Percentiles rank a stretch among this genome's conserved stretches.
phyloP scores from a whole-genome alignment of 2,329 filamentous ascomycete genomes.

The Diaporthe capsici region DNA sequence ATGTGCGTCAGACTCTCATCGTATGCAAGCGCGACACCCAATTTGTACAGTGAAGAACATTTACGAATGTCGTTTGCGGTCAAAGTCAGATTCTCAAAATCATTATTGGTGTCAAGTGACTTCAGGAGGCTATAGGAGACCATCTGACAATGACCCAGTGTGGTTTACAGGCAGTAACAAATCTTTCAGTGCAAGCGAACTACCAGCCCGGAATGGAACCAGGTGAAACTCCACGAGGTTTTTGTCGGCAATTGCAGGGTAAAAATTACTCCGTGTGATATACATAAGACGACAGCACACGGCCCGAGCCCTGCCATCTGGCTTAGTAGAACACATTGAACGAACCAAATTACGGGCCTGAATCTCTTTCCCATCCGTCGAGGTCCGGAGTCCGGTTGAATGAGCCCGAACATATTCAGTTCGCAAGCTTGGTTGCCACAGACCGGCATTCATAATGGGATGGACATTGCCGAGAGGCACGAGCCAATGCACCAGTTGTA shows the following conservation, averaged over 20 bases:
- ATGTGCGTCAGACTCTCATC: not conserved
- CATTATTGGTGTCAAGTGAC: not conserved
- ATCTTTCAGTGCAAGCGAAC: not conserved
- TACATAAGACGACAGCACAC: not conserved
- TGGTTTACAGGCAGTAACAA: not conserved
- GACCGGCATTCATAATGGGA: not conserved
- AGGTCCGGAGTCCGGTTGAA: not conserved
- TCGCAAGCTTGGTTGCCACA: not conserved
- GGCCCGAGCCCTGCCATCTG: not conserved
- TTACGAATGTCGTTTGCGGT: not conserved
- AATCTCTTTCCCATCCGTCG: not conserved
- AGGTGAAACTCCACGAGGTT: not conserved
- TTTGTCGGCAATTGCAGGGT: not conserved
- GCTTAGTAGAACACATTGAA: not conserved
- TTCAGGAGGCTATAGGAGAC: too few species aligned
- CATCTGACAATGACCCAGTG: too few species aligned
- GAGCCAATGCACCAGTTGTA: not conserved
- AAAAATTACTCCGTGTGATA: not conserved
- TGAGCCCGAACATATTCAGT: not conserved
- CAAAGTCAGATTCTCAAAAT: not conserved
- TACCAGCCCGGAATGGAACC: not conserved
- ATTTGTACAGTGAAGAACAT: not conserved
- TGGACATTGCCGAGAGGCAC: not conserved
- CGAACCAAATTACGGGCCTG: not conserved
- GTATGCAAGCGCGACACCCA: not conserved